These are phyloP conservation scores for Erysimum cheiranthoides DNA, from an alignment of 345 rosid species.

Conservation along the genomic window DNA sequence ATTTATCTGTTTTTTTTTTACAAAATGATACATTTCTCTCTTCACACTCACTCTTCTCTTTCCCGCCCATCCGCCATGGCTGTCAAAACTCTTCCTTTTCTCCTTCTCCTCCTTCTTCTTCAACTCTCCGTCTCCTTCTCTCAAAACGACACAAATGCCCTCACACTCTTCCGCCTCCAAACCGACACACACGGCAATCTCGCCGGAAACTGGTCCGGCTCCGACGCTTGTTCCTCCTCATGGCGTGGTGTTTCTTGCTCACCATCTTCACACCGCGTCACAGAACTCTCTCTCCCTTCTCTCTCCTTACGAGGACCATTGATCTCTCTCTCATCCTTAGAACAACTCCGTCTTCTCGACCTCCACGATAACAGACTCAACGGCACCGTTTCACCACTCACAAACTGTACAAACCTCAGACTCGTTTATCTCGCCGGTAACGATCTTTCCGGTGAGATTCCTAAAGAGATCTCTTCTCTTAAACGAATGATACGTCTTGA, in stretches of 20 bases:
- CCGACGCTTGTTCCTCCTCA: constrained; percentile 62
- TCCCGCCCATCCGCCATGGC: constrained; percentile 51
- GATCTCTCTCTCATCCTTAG: constrained; percentile 62
- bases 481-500: constrained; percentile 73
- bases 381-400: constrained; percentile 64
- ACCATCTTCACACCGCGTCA: constrained; percentile 50
- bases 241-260: constrained; percentile 92
- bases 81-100: constrained; percentile 15
- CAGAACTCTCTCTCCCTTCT: constrained; percentile 68
- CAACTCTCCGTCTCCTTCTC: constrained; percentile 29
- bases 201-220: constrained; percentile 79
- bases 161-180: constrained; percentile 78
- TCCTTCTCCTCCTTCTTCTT: constrained; percentile 14
- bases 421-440: constrained; percentile 78
- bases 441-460: constrained; percentile 82
- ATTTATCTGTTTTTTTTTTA: constrained; percentile 20
- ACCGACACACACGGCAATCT: constrained; percentile 87
- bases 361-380: constrained; percentile 89
- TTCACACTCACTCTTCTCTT: constrained; percentile 47
- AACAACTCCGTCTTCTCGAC: constrained; percentile 85
- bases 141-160: constrained; percentile 73
- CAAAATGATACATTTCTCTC: constrained; percentile 26
- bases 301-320: constrained; percentile 84
- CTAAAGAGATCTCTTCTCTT: constrained; percentile 61
- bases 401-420: constrained; percentile 71